Base-by-base conservation (phyloP, 129 eudicot genomes). In the Artemisia tridentata region DNA sequence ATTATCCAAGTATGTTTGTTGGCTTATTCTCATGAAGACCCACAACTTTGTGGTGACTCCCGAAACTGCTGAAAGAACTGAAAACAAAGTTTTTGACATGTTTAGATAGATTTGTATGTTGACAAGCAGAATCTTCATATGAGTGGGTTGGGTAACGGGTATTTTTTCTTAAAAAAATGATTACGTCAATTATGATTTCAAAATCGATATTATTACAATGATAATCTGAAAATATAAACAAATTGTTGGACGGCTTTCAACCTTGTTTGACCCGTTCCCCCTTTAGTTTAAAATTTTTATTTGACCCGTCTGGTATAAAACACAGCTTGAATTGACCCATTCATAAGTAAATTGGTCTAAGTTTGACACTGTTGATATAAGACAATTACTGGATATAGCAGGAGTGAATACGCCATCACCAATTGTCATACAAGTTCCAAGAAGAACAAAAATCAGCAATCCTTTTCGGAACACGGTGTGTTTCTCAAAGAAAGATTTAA, bases 401-500 rank as follows among this genome's bases (percentile, higher is more conserved):
- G 90, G 90, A 17, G 90, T 85, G 68, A 82, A 72, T 23, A 85
- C 82, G 15, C 90, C 86, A 69, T 85, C 90, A 41, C 90, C 83
- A 55, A 85, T 79, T 2, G 83, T 82, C 90, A 85, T 85, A 70
- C 90, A 82, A 50, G 90, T 73, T 34, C 90, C 90, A 47, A 85
- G 72, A 58, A 85, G 81, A 59, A 84, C 85, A 47, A 85, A 76
- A 43, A 71, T 65, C 29, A 85, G 75, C 68, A 81, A 75, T 48
- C 73, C 85, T 43, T 77, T 83, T 34, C 84, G 86, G 9, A 73
- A 78, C 4, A 56, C 69, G 65, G 63, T 71, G 71, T 89, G 83
- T 67, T 80, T 86, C 65, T 90, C 96, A 43, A 90, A 82, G 46
- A 83, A 79, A 3, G 68, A 67, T 67, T 84, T 87, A 23, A 87